Evolutionary conservation across 2,329 filamentous ascomycete genomes (phyloP).

Genomic region (Daldinia sp.): DNA sequence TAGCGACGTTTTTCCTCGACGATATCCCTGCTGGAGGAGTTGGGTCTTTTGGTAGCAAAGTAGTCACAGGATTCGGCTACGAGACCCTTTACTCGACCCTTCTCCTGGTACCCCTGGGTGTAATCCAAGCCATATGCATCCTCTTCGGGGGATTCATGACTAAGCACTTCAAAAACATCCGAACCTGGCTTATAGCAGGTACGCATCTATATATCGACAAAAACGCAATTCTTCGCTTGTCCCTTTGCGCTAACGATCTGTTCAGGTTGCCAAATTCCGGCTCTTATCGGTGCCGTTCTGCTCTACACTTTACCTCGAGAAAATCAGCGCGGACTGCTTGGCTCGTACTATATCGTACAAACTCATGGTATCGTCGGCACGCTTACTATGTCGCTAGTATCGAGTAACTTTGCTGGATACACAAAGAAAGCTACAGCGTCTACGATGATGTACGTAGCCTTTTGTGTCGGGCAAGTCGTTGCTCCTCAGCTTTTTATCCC

Average conservation of each 20-base stretch:
- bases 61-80: conserved; percentile 48
- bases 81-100: conserved; percentile 40
- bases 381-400: conserved; percentile 27
- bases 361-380: conserved; percentile 37
- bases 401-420: conserved; percentile 33
- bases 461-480: conserved; percentile 32
- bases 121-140: conserved; percentile 43
- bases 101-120: conserved; percentile 42
- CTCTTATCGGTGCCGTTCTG: conserved; percentile 34
- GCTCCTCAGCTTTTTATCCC: conserved; percentile 66
- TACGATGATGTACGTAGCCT: conserved; percentile 36
- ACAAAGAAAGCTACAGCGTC: conserved; percentile 34
- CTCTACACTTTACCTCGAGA: conserved; percentile 38
- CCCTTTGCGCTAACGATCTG: conserved; percentile 3
- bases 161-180: conserved; percentile 36
- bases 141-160: conserved; percentile 41
- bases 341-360: conserved; percentile 31
- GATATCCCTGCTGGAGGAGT: conserved; percentile 32
- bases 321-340: conserved; percentile 28
- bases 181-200: conserved; percentile 33
- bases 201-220: not conserved
- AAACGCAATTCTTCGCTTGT: not conserved
- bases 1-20: conserved; percentile 57
- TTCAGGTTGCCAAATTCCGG: conserved; percentile 32
- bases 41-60: conserved; percentile 38